Evolutionary conservation across 148 eudicot genomes (phyloP).

Genomic region (Rhododendron vialii): DNA sequence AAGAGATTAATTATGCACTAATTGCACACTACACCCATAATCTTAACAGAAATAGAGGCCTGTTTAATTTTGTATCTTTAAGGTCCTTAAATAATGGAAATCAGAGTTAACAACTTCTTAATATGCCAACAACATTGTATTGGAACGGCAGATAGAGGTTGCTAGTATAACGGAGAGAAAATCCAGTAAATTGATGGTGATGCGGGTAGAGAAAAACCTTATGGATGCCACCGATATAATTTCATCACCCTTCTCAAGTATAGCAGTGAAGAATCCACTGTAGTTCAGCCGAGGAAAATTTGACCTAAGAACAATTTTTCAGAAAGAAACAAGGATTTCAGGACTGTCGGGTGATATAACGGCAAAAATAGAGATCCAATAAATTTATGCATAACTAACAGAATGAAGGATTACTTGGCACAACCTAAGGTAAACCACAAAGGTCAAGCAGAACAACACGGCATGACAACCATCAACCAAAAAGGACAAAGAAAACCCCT

Average conservation of each 20-base stretch:
- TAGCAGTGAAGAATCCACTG: constrained; percentile 55
- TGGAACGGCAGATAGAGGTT: not conserved
- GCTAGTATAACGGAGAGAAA: not conserved
- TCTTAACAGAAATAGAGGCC: not conserved
- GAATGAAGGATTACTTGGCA: not conserved
- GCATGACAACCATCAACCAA: not conserved
- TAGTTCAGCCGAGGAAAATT: constrained; percentile 73
- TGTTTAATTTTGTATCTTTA: not conserved
- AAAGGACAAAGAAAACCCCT: not conserved
- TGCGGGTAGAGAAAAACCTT: constrained; percentile 42
- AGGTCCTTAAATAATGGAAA: not conserved
- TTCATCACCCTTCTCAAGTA: constrained; percentile 88
- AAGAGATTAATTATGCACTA: too few species aligned
- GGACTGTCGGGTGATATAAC: not conserved
- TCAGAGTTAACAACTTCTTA: not conserved
- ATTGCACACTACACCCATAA: too few species aligned
- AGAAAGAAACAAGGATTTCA: not conserved
- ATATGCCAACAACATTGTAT: not conserved
- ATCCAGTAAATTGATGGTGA: not conserved
- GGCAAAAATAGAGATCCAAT: not conserved
- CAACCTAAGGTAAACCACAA: not conserved
- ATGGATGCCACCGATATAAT: constrained; percentile 66
- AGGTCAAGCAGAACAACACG: not conserved
- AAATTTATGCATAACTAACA: not conserved
- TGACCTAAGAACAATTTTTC: constrained; percentile 46